Evolutionary conservation across 352 stramenopile genomes (phyloP), one percentile per base, ranked within the genome.

Genomic region (Phytophthora lateralis): DNA sequence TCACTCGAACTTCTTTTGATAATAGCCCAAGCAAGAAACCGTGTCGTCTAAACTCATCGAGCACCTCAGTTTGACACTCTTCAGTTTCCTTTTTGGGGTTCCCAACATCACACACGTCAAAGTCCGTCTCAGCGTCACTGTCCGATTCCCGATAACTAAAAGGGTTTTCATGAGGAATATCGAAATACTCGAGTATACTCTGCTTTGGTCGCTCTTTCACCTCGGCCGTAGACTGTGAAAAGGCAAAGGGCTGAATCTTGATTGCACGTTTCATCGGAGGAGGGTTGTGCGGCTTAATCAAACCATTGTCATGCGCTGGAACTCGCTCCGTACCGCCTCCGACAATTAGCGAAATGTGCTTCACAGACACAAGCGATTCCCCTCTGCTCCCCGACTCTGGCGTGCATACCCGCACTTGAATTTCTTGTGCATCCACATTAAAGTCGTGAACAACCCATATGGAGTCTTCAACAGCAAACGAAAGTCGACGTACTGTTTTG

Each of bases 181-280:
- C 61, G 21, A 93, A 93, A 56, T 85, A 80, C 12, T 93, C 82
- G 20, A 93, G 55, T 21, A 93, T 92, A 17, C 49, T 89, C 54
- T 87, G 87, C 46, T 85, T 89, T 38, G 71, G 43, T 32, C 54
- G 55, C 37, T 69, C 49, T n/a, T 53, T 61, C 27, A 42, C 48
- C 7, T n/a, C 60, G 35, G 14, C 60, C 29, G 15, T 39, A 6
- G 41, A 17, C n/a, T 53, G 35, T 10, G 55, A 39, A 61, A 55
- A 55, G 21, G 15, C 30, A 9, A 60, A 39, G 11, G 30, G 34
- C 20, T 61, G 49, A 11, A 55, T 37, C 43, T 57, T 73, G 21
- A 30, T 54, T 27, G 26, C n/a, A 38, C 51, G 43, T 11, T 66
- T 60, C 53, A 70, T 62, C 9, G 55, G 41, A 58, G 53, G 49